These are phyloP conservation scores for Cyberlindnera samutprakarnensis DNA, from an alignment of 805 yeast genomes.

Conservation along the genomic window DNA sequence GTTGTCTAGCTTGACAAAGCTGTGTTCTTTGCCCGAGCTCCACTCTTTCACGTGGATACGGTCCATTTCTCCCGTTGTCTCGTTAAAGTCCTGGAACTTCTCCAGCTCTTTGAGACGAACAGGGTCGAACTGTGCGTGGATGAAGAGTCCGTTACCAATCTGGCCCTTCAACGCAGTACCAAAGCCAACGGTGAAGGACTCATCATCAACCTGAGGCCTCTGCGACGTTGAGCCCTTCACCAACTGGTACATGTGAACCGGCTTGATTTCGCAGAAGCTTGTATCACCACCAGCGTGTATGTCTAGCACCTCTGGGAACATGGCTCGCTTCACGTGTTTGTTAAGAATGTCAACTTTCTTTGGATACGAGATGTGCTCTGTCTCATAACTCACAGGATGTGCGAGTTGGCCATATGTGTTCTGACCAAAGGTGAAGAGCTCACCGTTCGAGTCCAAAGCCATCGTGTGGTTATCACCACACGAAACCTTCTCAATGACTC, in stretches of 20 bases:
- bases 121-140: slow-evolving; percentile 70
- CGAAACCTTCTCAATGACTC: slow-evolving; percentile 53
- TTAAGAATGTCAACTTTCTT: slow-evolving; percentile 36
- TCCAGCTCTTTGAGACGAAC: slow-evolving; percentile 35
- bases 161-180: slow-evolving; percentile 88
- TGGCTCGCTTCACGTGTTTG: slow-evolving; percentile 32
- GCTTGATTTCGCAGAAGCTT: slow-evolving; percentile 40
- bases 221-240: slow-evolving; percentile 14
- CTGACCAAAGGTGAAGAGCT: slow-evolving; percentile 78
- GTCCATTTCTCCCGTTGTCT: slow-evolving; percentile 30
- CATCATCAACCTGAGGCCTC: slow-evolving; percentile 7
- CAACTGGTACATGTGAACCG: slow-evolving; percentile 23
- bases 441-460: slow-evolving; percentile 58
- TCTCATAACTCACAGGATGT: slow-evolving; percentile 52
- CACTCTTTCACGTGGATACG: slow-evolving; percentile 43
- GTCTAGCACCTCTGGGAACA: slow-evolving; percentile 39
- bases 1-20: slow-evolving; percentile 49
- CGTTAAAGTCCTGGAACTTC: slow-evolving; percentile 49
- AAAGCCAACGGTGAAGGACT: slow-evolving; percentile 44
- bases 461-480: slow-evolving; percentile 70
- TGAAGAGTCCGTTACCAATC: slow-evolving; percentile 68
- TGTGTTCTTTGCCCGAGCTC: slow-evolving; percentile 61
- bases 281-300: slow-evolving; percentile 71
- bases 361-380: slow-evolving; percentile 69
- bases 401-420: slow-evolving; percentile 86